Conservation (phyloP, 2,329 filamentous ascomycete species). For the Fusarium nanum region DNA sequence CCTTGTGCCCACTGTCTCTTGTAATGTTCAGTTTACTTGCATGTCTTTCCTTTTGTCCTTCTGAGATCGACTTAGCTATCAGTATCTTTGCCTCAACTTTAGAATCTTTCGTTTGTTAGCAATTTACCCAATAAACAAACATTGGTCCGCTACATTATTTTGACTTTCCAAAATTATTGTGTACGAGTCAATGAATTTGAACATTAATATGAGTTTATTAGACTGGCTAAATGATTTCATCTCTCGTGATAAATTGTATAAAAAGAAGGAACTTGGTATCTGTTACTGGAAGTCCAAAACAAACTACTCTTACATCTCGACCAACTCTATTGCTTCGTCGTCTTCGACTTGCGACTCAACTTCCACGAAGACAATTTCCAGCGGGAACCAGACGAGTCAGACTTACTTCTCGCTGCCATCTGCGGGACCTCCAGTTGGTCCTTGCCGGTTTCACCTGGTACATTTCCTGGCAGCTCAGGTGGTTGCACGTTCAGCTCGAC, state of each 20-base stretch:
- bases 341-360: constrained; percentile 37
- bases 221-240: background rate
- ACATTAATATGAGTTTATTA: background rate
- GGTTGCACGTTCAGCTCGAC: constrained; percentile 33
- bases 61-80: no score
- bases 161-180: accelerated
- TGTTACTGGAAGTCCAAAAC: background rate
- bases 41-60: background rate
- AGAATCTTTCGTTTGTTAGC: no score
- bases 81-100: accelerated
- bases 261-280: background rate
- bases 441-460: background rate
- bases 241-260: background rate
- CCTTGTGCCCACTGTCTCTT: background rate
- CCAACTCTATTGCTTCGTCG: constrained; percentile 18
- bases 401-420: constrained; percentile 8
- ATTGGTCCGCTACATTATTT: background rate
- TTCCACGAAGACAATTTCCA: constrained; percentile 44
- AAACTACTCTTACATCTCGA: background rate
- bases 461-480: constrained; percentile 36
- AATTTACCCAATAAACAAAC: background rate
- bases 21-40: background rate
- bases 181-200: no score
- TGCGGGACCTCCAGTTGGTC: constrained; percentile 17
- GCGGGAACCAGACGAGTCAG: constrained; percentile 10